phyloP scores from a whole-genome alignment of 2,329 filamentous ascomycete genomes.

The Basipetospora chlamydospora region DNA sequence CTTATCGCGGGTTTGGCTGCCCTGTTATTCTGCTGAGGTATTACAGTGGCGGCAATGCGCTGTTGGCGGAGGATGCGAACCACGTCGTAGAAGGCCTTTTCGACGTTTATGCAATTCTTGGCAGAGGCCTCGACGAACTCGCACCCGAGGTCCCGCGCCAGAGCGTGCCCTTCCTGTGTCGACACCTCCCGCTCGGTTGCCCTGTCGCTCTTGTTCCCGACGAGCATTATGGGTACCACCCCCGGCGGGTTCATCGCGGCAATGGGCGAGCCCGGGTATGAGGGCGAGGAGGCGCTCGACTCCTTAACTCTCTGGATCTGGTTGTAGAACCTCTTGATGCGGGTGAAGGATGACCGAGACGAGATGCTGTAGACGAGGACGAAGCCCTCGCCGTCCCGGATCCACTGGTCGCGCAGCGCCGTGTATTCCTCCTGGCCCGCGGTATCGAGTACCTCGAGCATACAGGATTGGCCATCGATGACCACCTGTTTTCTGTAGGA shows the following conservation, averaged over 20 bases:
- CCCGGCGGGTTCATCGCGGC: constrained; percentile 42
- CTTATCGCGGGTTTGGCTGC: constrained; percentile 11
- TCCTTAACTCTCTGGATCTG: constrained; percentile 98
- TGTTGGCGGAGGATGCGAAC: constrained; percentile 80
- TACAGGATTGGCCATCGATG: constrained; percentile 89
- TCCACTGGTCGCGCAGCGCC: constrained; percentile 93
- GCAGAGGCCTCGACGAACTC: constrained; percentile 95
- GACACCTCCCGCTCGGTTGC: constrained; percentile 93
- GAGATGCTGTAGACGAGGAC: constrained; percentile 98
- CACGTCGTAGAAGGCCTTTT: constrained; percentile 97
- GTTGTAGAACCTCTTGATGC: constrained; percentile 90
- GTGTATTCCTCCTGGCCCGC: constrained; percentile 98
- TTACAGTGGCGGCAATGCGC: constrained; percentile 30
- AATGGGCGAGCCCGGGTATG: constrained; percentile 62
- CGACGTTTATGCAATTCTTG: constrained; percentile 96
- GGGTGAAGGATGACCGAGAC: constrained; percentile 83
- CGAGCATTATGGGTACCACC: constrained; percentile 89
- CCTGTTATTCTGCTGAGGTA: constrained; percentile 9
- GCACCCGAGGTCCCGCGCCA: constrained; percentile 84
- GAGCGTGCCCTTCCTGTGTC: constrained; percentile 83
- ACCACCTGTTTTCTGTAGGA: constrained; percentile 82
- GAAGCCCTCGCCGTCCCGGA: constrained; percentile 92
- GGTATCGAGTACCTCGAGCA: constrained; percentile 94
- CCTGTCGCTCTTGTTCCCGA: constrained; percentile 96
- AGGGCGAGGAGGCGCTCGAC: constrained; percentile 61